Evolutionary conservation across 805 yeast genomes (phyloP).

Genomic region (Ogataea haglerorum): DNA sequence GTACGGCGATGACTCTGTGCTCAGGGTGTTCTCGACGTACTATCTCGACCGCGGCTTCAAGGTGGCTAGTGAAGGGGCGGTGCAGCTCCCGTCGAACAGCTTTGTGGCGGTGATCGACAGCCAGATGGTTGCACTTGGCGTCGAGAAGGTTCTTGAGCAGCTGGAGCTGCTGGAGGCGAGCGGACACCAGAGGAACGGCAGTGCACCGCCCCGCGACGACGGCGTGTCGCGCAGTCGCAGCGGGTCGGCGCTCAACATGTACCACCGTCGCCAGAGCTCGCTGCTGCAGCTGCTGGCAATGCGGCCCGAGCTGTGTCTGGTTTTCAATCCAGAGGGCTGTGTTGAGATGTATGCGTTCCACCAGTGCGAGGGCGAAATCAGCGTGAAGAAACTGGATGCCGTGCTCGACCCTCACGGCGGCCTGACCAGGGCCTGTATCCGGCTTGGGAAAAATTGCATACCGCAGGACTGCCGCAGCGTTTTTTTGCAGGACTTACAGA

Average conservation of each 20-base stretch:
- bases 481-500: slow-evolving; percentile 24
- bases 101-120: slow-evolving; percentile 38
- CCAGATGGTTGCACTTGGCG: slow-evolving; percentile 30
- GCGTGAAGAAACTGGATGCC: slow-evolving; percentile 36
- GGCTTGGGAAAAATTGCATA: slow-evolving; percentile 28
- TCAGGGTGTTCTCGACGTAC: slow-evolving; percentile 69
- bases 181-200: background rate
- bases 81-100: slow-evolving; percentile 30
- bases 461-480: slow-evolving; percentile 29
- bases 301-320: slow-evolving; percentile 39
- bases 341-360: slow-evolving; percentile 45
- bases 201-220: background rate
- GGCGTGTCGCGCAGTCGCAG: slow-evolving; percentile 17
- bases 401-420: slow-evolving; percentile 15
- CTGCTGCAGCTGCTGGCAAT: slow-evolving; percentile 27
- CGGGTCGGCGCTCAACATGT: slow-evolving; percentile 13
- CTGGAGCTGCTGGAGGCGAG: slow-evolving; percentile 14
- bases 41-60: slow-evolving; percentile 56
- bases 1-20: slow-evolving; percentile 50
- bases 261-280: slow-evolving; percentile 16
- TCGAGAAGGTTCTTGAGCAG: slow-evolving; percentile 19
- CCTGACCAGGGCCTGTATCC: slow-evolving; percentile 17
- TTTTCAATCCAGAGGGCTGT: slow-evolving; percentile 40
- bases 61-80: slow-evolving; percentile 54
- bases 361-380: slow-evolving; percentile 46